These are phyloP conservation scores for Trichoderma guizhouense DNA, from an alignment of 2,329 filamentous ascomycete species.

Conservation along the genomic window DNA sequence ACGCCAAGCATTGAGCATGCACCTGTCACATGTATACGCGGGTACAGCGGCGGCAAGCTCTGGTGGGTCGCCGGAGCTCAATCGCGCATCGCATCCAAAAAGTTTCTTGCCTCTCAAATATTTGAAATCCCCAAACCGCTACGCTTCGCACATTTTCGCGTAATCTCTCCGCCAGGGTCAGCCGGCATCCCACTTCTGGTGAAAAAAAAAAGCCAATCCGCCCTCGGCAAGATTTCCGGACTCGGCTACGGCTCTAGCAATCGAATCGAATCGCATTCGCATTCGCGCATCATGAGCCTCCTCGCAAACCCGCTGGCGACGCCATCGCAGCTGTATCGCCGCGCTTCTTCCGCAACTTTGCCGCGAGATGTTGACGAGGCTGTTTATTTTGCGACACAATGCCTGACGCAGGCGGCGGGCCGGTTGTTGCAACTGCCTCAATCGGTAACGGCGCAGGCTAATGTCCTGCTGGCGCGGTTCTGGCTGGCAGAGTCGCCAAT, in stretches of 20 bases:
- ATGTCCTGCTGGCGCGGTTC: constrained; percentile 77
- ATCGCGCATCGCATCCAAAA: not conserved
- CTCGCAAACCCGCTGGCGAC: constrained; percentile 71
- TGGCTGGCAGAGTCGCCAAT: constrained; percentile 62
- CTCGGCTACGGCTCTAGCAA: not conserved
- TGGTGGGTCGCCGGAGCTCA: constrained; percentile 3
- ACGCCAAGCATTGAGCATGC: not conserved
- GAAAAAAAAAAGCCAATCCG: not conserved
- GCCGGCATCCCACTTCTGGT: not conserved
- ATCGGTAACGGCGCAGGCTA: constrained; percentile 79
- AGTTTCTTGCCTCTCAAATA: constrained; percentile 10
- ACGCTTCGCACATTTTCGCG: not conserved
- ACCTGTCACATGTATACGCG: not conserved
- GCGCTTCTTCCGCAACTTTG: constrained; percentile 54
- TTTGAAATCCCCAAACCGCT: not conserved
- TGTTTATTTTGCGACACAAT: constrained; percentile 67
- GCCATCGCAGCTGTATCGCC: constrained; percentile 62
- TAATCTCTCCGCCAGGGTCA: not conserved
- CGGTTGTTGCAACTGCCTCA: constrained; percentile 81
- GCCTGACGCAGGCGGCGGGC: constrained; percentile 73
- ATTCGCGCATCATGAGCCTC: constrained; percentile 54
- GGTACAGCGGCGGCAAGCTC: not conserved
- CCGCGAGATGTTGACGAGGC: constrained; percentile 68
- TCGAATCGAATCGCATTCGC: not conserved
- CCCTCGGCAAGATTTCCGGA: not conserved